Base-by-base conservation (phyloP, 768 basidiomycete genomes). In the Rhodotorula paludigena region DNA sequence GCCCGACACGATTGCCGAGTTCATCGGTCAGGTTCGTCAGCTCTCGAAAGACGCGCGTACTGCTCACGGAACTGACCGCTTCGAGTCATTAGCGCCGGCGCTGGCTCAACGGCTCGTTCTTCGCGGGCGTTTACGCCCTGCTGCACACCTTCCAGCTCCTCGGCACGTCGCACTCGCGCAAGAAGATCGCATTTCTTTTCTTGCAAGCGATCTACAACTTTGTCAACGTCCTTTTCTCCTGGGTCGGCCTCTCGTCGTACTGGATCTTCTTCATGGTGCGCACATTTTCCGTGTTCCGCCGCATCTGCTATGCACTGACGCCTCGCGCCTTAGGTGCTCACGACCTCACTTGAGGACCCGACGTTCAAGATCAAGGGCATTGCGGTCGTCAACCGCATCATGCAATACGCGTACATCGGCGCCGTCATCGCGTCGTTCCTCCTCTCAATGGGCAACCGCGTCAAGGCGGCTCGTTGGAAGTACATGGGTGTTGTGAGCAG, bases 41-140 rank as follows among this genome's bases (percentile, higher is more conserved):
- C 76, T 84, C 84, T 65, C 86, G 92, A 11, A 53, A 52, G 33
- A 20, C 36, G 10, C 30, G 25, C 42, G 23, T 5, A 9, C 35
- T 45, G 32, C n/a, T 28, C 14, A 15, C 56, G 18, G 18, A 33
- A 30, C 16, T 5, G 32, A 9, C 9, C 23, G n/a, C 33, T 36
- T 36, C 8, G 11, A 21, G 48, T 36, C 7, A 6, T 15, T 30
- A 56, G 51, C 47, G 51, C 12, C 60, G 73, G 23, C 76, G 80
- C 38, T 81, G 80, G 80, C 75, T 81, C 23, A 81, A 81, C 61
- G 93, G 94, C 3, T 93, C 90, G 3, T 91, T 97, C 80, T 97
- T 97, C 74, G 93, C 92, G 12, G 88, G 90, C 10, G 87, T 90
- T 12, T 99, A 97, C 78, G 89, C 94, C 5, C 85, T 97, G 52